Conservation (phyloP, 1,139 yeast species). For the Blastobotrys malaysiensis region DNA sequence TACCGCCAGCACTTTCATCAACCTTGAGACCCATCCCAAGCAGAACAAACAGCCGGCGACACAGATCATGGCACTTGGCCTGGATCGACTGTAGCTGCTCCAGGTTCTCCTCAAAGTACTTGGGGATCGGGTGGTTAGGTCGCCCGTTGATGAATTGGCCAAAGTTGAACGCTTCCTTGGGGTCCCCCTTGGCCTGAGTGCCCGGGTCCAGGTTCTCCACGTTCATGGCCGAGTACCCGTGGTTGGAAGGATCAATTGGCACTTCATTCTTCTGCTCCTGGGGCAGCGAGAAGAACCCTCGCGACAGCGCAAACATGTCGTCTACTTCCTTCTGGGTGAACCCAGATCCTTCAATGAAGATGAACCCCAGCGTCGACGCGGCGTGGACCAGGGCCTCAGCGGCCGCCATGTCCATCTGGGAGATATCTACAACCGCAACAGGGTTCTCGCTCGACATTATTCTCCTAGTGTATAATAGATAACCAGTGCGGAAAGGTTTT, state of each 20-base stretch:
- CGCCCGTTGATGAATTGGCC: conserved; percentile 29
- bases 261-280: conserved; percentile 43
- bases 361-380: conserved; percentile 63
- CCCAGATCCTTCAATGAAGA: conserved; percentile 68
- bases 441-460: conserved; percentile 8
- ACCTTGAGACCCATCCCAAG: conserved; percentile 58
- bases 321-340: conserved; percentile 56
- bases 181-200: conserved; percentile 48
- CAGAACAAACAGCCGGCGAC: conserved; percentile 32
- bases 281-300: conserved; percentile 51
- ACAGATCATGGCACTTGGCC: conserved; percentile 41
- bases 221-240: conserved; percentile 58
- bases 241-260: conserved; percentile 47
- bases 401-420: conserved; percentile 40
- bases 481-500: not conserved
- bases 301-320: conserved; percentile 48
- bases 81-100: conserved; percentile 29
- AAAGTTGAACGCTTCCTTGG: conserved; percentile 49
- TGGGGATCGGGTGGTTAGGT: conserved; percentile 40
- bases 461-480: too few species aligned
- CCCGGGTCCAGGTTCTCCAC: conserved; percentile 48
- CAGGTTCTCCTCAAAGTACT: conserved; percentile 27
- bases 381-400: conserved; percentile 55
- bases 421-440: conserved; percentile 43
- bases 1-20: conserved; percentile 42